A percentile compares a stretch with the other conserved stretches of the same genome.
phyloP scores from a whole-genome alignment of 1,284 basidiomycete species.

The Agroathelia rolfsii region DNA sequence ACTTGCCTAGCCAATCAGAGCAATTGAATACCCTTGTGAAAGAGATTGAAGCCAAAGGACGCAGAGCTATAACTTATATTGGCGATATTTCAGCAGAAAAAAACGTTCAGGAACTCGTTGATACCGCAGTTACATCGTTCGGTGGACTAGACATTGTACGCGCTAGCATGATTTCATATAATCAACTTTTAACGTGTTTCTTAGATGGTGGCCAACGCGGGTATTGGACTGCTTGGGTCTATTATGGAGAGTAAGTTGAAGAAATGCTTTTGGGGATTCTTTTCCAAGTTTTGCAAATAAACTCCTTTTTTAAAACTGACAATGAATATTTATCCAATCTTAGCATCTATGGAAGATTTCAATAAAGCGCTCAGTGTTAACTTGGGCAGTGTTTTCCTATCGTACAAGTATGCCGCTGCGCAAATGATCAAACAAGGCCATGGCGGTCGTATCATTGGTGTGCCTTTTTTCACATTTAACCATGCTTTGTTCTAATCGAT shows the following conservation, averaged over 20 bases:
- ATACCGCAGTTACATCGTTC: conserved; percentile 13
- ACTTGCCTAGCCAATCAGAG: conserved; percentile 11
- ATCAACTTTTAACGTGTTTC: background rate
- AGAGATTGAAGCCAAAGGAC: conserved; percentile 6
- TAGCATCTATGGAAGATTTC: conserved; percentile 8
- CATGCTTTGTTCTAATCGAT: no score
- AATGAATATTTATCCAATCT: no score
- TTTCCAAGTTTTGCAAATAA: no score
- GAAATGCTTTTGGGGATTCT: no score
- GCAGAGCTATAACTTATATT: conserved; percentile 5
- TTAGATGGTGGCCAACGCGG: conserved; percentile 19
- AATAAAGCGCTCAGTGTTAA: conserved; percentile 9
- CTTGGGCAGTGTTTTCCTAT: conserved; percentile 8
- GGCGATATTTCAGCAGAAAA: conserved; percentile 9
- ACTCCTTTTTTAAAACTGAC: no score
- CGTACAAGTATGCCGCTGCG: conserved; percentile 9
- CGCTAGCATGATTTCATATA: background rate
- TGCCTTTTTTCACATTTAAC: no score
- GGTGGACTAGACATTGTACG: conserved; percentile 17
- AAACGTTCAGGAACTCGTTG: conserved; percentile 12
- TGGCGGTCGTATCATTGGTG: conserved; percentile 12
- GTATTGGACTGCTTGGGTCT: conserved; percentile 9
- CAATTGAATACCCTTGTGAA: conserved; percentile 8
- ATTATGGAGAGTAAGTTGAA: conserved; percentile 14
- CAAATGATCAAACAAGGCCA: conserved; percentile 13